Percentiles rank a stretch among this genome's conserved stretches.
These are phyloP conservation scores for Camellia oleifera DNA, from an alignment of 179 eudicot species.

Conservation along the genomic window DNA sequence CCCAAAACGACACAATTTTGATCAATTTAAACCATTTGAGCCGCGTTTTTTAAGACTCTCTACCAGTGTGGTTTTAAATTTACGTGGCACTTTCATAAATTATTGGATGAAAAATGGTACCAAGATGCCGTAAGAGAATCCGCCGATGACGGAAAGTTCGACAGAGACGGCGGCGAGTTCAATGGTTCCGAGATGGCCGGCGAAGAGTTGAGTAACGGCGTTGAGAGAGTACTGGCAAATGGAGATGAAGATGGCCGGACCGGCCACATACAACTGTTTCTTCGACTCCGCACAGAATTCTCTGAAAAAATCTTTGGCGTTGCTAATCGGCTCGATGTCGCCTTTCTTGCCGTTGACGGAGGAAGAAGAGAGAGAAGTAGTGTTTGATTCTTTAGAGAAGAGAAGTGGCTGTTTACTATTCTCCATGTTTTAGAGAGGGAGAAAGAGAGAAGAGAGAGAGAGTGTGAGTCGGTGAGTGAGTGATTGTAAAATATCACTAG, in stretches of 20 bases:
- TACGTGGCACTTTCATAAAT: too few relatives aligned
- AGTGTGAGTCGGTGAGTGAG: background rate
- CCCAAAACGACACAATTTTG: too few relatives aligned
- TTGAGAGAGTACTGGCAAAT: conserved; percentile 20
- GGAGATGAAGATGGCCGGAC: conserved; percentile 20
- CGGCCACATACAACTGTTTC: conserved; percentile 19
- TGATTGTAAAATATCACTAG: too few relatives aligned
- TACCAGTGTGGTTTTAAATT: too few relatives aligned
- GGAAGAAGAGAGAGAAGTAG: background rate
- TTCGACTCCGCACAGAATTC: conserved; percentile 18
- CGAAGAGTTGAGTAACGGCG: conserved; percentile 20
- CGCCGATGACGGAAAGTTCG: conserved; percentile 17
- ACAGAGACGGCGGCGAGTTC: conserved; percentile 28
- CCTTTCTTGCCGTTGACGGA: background rate
- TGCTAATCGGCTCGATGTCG: background rate
- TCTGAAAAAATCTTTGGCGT: background rate
- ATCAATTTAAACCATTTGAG: too few relatives aligned
- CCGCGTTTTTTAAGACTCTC: too few relatives aligned
- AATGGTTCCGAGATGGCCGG: conserved; percentile 23
- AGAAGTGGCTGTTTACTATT: background rate
- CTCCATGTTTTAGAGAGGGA: background rate
- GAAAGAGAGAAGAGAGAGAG: background rate
- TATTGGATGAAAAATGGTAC: background rate
- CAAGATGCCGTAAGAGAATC: conserved; percentile 9
- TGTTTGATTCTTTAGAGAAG: background rate